Percentiles rank a stretch among this genome's conserved stretches.
These are phyloP conservation scores for Alternaria incomplexa DNA, from an alignment of 2,329 filamentous ascomycete species.

Conservation along the genomic window DNA sequence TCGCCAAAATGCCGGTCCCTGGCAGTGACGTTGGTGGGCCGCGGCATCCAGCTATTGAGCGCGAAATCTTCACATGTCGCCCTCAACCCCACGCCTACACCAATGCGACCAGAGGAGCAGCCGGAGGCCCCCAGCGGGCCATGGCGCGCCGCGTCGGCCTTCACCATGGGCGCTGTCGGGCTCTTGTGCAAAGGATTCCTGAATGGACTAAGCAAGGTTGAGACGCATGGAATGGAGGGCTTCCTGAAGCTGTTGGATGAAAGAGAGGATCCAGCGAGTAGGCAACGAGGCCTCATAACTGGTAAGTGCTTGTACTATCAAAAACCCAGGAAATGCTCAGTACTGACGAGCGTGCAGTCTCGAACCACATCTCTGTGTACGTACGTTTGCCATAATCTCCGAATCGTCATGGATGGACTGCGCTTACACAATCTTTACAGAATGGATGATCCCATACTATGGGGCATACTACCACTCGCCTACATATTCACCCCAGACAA, in stretches of 20 bases:
- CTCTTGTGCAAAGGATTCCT: conserved; percentile 76
- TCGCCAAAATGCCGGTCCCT: conserved; percentile 20
- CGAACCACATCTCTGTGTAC: conserved; percentile 88
- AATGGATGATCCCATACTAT: conserved; percentile 91
- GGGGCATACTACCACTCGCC: conserved; percentile 81
- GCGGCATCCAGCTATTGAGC: conserved; percentile 7
- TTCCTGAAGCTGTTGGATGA: conserved; percentile 79
- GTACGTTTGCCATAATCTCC: conserved; percentile 51
- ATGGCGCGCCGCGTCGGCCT: conserved; percentile 76
- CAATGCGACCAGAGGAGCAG: conserved; percentile 53
- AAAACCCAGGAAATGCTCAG: neutral
- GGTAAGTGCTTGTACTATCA: conserved; percentile 58
- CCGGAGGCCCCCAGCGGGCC: conserved; percentile 64
- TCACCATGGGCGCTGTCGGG: conserved; percentile 76
- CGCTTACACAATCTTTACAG: conserved; percentile 56
- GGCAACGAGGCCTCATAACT: conserved; percentile 81
- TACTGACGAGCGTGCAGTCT: conserved; percentile 62
- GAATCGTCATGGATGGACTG: conserved; percentile 9
- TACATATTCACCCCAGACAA: conserved; percentile 76
- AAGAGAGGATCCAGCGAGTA: conserved; percentile 68
- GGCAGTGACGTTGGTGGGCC: conserved; percentile 25
- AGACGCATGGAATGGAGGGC: conserved; percentile 75
- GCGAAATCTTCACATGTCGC: conserved; percentile 23
- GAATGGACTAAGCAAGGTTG: conserved; percentile 73
- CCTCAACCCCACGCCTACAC: conserved; percentile 15